These are phyloP conservation scores for Ascochyta koolunga DNA, from an alignment of 2,329 filamentous ascomycete species.

Conservation along the genomic window DNA sequence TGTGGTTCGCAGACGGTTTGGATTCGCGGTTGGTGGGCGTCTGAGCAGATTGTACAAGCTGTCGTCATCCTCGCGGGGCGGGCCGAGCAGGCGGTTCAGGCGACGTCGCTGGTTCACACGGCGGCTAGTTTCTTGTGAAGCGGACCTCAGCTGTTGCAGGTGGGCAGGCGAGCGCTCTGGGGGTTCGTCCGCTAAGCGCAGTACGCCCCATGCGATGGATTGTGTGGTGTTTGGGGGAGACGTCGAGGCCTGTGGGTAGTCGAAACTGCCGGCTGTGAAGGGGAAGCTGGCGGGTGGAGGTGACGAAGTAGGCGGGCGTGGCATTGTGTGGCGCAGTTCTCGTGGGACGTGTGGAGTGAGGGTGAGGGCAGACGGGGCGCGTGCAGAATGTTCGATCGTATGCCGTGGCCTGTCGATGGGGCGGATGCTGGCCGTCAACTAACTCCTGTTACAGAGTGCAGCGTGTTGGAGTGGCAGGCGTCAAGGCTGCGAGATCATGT, in stretches of 20 bases:
- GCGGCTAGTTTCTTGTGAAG: slow-evolving; percentile 15
- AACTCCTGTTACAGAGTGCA: not conserved
- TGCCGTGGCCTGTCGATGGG: not conserved
- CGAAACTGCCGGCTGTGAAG: slow-evolving; percentile 51
- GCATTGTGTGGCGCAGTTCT: slow-evolving; percentile 32
- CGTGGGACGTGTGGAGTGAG: slow-evolving; percentile 10
- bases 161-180: slow-evolving; percentile 16
- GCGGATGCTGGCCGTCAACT: not conserved
- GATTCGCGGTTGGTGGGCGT: slow-evolving; percentile 27
- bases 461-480: not conserved
- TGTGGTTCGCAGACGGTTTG: slow-evolving; percentile 40
- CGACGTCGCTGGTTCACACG: slow-evolving; percentile 22
- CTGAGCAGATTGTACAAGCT: slow-evolving; percentile 15
- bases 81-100: slow-evolving; percentile 28
- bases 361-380: not conserved
- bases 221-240: slow-evolving; percentile 25
- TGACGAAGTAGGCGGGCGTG: slow-evolving; percentile 37
- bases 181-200: slow-evolving; percentile 19
- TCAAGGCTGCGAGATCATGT: not conserved
- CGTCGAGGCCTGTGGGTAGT: slow-evolving; percentile 52
- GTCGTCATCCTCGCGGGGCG: slow-evolving; percentile 29
- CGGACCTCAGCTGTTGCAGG: slow-evolving; percentile 3
- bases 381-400: not conserved
- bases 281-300: slow-evolving; percentile 36
- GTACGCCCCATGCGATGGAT: slow-evolving; percentile 11